These are phyloP conservation scores for Trichosanthes truncata DNA, from an alignment of 306 rosid species.

Conservation along the genomic window DNA sequence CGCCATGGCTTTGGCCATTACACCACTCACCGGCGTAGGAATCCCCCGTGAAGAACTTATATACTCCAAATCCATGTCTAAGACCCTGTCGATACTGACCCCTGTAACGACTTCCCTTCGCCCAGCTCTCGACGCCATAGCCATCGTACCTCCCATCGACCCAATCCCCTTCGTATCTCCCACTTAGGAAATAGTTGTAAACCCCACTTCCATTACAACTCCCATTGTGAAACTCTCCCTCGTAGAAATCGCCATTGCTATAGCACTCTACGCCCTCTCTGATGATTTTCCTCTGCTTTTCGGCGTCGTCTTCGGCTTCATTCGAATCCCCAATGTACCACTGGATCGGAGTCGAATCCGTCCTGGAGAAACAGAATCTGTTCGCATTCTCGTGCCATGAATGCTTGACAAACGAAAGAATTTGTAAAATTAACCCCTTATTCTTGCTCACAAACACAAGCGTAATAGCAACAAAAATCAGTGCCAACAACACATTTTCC, in stretches of 20 bases:
- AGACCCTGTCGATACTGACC: slow-evolving; percentile 81
- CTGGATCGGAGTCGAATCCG: slow-evolving; percentile 51
- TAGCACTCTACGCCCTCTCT: slow-evolving; percentile 90
- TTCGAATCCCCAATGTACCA: slow-evolving; percentile 83
- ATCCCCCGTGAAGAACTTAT: slow-evolving; percentile 79
- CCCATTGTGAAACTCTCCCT: slow-evolving; percentile 88
- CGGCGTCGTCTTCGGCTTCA: not conserved
- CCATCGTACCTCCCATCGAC: slow-evolving; percentile 90
- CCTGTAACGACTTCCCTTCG: slow-evolving; percentile 72
- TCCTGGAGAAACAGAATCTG: slow-evolving; percentile 33
- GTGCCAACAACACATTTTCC: slow-evolving; percentile 58
- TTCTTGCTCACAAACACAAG: slow-evolving; percentile 62
- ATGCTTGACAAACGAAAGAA: slow-evolving; percentile 35
- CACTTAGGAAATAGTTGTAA: slow-evolving; percentile 73
- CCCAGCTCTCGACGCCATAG: slow-evolving; percentile 88
- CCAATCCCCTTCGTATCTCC: slow-evolving; percentile 95
- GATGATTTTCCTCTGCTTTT: slow-evolving; percentile 24
- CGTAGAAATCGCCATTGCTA: slow-evolving; percentile 95
- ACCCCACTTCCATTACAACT: slow-evolving; percentile 88
- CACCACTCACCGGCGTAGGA: slow-evolving; percentile 86
- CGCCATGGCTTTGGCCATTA: slow-evolving; percentile 91
- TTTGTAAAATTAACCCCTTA: slow-evolving; percentile 42
- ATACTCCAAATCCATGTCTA: slow-evolving; percentile 84
- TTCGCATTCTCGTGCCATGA: slow-evolving; percentile 47
- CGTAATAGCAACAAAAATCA: slow-evolving; percentile 74